Evolutionary conservation across 495 filamentous ascomycete species (phyloP).

Genomic region (Hypoxylon fragiforme): DNA sequence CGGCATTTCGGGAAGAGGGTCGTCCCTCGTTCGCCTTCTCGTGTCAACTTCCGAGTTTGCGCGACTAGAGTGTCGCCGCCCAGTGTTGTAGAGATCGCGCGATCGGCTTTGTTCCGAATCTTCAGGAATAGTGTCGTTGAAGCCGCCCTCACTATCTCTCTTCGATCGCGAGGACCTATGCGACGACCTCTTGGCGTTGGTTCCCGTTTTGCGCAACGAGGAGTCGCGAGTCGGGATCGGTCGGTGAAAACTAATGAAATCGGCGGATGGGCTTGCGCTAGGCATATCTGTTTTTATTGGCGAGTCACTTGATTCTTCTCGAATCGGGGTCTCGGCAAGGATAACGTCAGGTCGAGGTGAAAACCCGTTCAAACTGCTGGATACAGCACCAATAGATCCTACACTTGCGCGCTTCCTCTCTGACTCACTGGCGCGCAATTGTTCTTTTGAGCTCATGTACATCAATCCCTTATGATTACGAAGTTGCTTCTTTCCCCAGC

Average conservation of each 20-base stretch:
- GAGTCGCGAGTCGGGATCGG: conserved; percentile 70
- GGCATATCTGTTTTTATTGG: conserved; percentile 28
- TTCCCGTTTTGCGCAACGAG: conserved; percentile 61
- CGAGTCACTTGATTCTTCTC: conserved; percentile 50
- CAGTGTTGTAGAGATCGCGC: conserved; percentile 40
- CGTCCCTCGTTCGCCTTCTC: conserved; percentile 27
- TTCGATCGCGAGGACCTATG: conserved; percentile 41
- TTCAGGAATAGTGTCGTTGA: conserved; percentile 41
- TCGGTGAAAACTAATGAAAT: conserved; percentile 36
- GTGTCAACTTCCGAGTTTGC: conserved; percentile 21
- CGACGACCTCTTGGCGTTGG: conserved; percentile 46
- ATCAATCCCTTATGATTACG: conserved; percentile 56
- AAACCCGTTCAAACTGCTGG: conserved; percentile 39
- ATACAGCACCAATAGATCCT: conserved; percentile 37
- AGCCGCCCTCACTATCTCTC: conserved; percentile 42
- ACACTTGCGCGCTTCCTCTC: conserved; percentile 54
- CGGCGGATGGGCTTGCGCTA: conserved; percentile 19
- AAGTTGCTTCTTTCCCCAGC: conserved; percentile 57
- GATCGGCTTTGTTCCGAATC: conserved; percentile 22
- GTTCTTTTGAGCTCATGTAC: conserved; percentile 64
- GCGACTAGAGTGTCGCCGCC: conserved; percentile 32
- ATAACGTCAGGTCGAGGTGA: conserved; percentile 49
- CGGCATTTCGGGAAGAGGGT: conserved; percentile 31
- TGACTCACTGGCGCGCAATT: conserved; percentile 55
- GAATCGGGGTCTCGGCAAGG: conserved; percentile 55